Percentiles rank a stretch among this genome's conserved stretches.
phyloP scores from a whole-genome alignment of 495 filamentous ascomycete genomes.

The Penicillium coffeae region DNA sequence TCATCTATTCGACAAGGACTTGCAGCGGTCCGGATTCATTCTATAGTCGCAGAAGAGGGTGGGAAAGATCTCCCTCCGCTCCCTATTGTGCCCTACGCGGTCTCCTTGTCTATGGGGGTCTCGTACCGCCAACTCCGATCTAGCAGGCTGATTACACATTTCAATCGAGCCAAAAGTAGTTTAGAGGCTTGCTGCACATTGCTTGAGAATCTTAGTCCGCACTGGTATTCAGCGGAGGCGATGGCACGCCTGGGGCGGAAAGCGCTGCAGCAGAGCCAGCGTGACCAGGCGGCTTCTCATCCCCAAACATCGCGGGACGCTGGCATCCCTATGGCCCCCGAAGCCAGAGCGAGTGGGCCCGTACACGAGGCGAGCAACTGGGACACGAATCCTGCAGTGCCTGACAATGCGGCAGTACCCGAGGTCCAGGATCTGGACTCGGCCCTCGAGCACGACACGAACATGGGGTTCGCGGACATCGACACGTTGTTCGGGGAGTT shows the following conservation, averaged over 20 bases:
- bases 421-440: conserved; percentile 2
- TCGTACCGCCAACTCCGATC: conserved; percentile 69
- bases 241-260: conserved; percentile 55
- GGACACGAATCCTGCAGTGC: not conserved
- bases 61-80: conserved; percentile 51
- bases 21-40: conserved; percentile 61
- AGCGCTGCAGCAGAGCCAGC: conserved; percentile 32
- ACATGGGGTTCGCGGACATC: conserved; percentile 34
- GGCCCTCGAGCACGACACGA: too few relatives aligned
- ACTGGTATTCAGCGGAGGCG: conserved; percentile 61
- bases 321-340: not conserved
- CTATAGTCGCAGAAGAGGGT: conserved; percentile 53
- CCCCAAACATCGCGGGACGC: not conserved
- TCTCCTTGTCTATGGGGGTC: conserved; percentile 64
- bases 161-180: conserved; percentile 55
- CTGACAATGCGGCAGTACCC: not conserved
- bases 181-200: conserved; percentile 56
- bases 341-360: too few relatives aligned
- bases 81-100: conserved; percentile 65
- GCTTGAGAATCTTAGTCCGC: conserved; percentile 50
- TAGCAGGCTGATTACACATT: conserved; percentile 59
- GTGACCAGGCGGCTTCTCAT: not conserved
- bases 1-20: conserved; percentile 60
- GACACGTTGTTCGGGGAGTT: conserved; percentile 42
- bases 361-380: too few relatives aligned